Conservation (phyloP, 164 flowering plant genomes). For the Amborella trichopoda region DNA sequence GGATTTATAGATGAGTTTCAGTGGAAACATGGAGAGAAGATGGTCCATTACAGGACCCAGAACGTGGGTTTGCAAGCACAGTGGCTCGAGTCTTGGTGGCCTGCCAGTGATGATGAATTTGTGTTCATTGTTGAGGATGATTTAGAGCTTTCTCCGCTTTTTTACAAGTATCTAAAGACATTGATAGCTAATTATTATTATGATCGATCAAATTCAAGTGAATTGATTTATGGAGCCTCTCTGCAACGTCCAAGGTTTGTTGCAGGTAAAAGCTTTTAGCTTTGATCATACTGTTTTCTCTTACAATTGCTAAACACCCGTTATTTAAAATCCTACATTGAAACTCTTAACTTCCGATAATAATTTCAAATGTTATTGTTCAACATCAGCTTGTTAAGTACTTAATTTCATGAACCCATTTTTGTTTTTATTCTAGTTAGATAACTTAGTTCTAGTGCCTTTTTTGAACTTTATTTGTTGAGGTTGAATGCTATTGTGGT, state of each 20-base stretch:
- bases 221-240: slow-evolving; percentile 68
- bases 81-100: slow-evolving; percentile 99
- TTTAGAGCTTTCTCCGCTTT: slow-evolving; percentile 78
- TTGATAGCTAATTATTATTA: slow-evolving; percentile 61
- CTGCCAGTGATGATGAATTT: slow-evolving; percentile 69
- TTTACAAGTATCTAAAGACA: slow-evolving; percentile 48
- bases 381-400: background rate
- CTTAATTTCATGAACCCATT: background rate
- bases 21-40: slow-evolving; percentile 65
- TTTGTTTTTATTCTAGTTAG: background rate
- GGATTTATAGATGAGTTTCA: slow-evolving; percentile 61
- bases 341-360: background rate
- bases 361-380: background rate
- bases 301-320: too few relatives aligned
- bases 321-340: too few relatives aligned
- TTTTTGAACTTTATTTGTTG: too few relatives aligned
- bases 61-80: slow-evolving; percentile 93
- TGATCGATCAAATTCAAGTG: slow-evolving; percentile 56
- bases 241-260: slow-evolving; percentile 93
- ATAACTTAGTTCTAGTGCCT: background rate
- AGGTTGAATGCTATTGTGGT: too few relatives aligned
- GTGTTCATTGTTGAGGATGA: slow-evolving; percentile 95
- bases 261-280: slow-evolving; percentile 44
- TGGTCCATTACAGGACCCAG: slow-evolving; percentile 74
- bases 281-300: background rate